phyloP scores from a whole-genome alignment of 805 yeast species.

The Isabelozyma rhagii region DNA sequence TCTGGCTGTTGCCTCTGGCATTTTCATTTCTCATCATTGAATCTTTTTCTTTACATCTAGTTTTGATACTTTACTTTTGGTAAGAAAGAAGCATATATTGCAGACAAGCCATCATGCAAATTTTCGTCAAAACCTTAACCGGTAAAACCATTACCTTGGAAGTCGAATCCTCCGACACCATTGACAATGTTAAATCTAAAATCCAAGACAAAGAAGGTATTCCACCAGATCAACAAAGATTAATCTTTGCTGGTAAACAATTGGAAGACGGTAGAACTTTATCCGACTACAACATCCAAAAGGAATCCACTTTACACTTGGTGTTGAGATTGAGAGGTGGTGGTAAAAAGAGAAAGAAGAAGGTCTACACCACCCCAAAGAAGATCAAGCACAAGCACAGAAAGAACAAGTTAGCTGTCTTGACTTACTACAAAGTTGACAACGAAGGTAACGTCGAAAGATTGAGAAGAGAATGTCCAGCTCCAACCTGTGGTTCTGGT shows the following conservation, averaged over 20 bases:
- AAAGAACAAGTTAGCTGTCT: slow-evolving; percentile 98
- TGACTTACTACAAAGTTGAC: slow-evolving; percentile 99
- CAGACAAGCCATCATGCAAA: slow-evolving; percentile 65
- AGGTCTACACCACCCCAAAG: slow-evolving; percentile 99
- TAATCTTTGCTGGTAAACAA: slow-evolving; percentile 99
- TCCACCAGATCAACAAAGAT: slow-evolving; percentile 99
- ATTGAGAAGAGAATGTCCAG: slow-evolving; percentile 97
- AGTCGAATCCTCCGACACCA: slow-evolving; percentile 98
- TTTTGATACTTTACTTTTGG: slow-evolving; percentile 18
- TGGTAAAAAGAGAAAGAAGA: slow-evolving; percentile 99
- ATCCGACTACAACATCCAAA: slow-evolving; percentile 99
- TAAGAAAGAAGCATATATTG: slow-evolving; percentile 49
- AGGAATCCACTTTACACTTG: slow-evolving; percentile 96
- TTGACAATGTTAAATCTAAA: slow-evolving; percentile 98
- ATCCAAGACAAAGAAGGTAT: slow-evolving; percentile 99
- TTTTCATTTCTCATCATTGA: not conserved
- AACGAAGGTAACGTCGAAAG: slow-evolving; percentile 98
- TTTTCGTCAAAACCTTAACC: slow-evolving; percentile 98
- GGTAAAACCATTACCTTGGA: slow-evolving; percentile 99
- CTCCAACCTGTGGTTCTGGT: slow-evolving; percentile 95
- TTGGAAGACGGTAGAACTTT: slow-evolving; percentile 99
- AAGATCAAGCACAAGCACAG: slow-evolving; percentile 99
- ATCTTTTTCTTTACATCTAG: not conserved
- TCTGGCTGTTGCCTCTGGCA: not conserved
- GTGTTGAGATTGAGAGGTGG: slow-evolving; percentile 95